Evolutionary conservation across 768 basidiomycete genomes (phyloP), one percentile per base, ranked within the genome.

Genomic region (Boletus subcaerulescens): DNA sequence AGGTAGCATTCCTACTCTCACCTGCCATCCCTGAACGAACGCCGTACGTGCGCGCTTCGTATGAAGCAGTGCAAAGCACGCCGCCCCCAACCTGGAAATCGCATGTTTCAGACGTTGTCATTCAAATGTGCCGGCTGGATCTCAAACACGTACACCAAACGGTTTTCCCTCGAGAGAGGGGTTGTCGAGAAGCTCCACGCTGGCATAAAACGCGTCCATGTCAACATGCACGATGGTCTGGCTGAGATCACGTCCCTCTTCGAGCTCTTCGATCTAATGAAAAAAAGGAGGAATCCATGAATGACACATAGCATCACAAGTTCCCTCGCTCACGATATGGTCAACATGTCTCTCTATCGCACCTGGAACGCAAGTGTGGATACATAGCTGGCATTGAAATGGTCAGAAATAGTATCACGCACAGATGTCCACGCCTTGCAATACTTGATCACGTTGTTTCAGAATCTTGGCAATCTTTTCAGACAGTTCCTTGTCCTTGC

Each of bases 1-100:
- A 41, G 14, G 31, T 26, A 39, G 44, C 5, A 12, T 32, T 13
- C 9, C 29, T n/a, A 8, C n/a, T 24, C 77, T 57, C 62, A 89
- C 91, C 82, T n/a, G 96, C 84, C 97, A 98, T 98, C 29, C 93
- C 96, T 5, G 93, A 96, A 42, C 97, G 86, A 32, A 91, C 89
- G 3, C 93, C 94, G 60, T 79, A 93, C 67, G 89, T 93, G 43
- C 94, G 80, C 7, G 94, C 94, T 65, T 93, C 93, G 53, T 97
- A 97, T 29, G 92, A 90, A 11, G 94, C 93, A 0, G 96, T 98
- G 12, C 81, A 84, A 14, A 97, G 72, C 7, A 98, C 88, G 5
- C 93, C 93, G 40, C 80, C 75, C 41, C 92, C 92, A 17, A 96
- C 94, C 78, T 76, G 69, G 56, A 48, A 60, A 60, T 47, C 5